Conservation (phyloP, 441 rosid genomes). For the Pelargonium cotyledonis region DNA sequence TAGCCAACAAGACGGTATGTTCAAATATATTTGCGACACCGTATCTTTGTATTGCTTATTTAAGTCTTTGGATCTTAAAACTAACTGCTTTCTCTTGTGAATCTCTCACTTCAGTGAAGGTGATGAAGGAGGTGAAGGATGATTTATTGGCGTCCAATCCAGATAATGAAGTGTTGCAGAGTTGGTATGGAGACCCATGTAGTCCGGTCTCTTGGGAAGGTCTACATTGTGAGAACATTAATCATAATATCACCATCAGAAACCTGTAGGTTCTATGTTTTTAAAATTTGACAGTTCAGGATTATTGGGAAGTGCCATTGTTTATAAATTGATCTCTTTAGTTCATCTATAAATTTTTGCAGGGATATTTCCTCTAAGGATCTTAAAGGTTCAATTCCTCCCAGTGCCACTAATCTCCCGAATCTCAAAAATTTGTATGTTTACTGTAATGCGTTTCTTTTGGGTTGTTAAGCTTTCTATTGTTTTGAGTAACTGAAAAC, state of each 20-base stretch:
- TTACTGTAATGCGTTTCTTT: conserved; percentile 9
- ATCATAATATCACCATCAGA: conserved; percentile 33
- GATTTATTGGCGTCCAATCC: conserved; percentile 33
- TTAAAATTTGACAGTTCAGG: background rate
- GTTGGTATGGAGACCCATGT: conserved; percentile 74
- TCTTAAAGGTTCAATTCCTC: conserved; percentile 40
- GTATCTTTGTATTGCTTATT: background rate
- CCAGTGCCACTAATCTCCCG: conserved; percentile 27
- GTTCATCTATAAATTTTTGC: conserved; percentile 13
- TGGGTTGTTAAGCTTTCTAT: background rate
- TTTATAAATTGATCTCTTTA: background rate
- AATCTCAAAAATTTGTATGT: conserved; percentile 47
- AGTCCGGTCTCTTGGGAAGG: conserved; percentile 48
- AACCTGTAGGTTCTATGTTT: conserved; percentile 40
- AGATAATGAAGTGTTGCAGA: conserved; percentile 25
- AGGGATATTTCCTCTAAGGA: conserved; percentile 43
- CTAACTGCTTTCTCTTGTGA: background rate
- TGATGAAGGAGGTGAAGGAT: conserved; percentile 28
- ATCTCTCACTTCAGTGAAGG: conserved; percentile 31
- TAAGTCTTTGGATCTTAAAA: background rate
- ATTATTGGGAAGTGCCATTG: background rate
- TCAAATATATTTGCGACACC: background rate
- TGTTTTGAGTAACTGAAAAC: background rate
- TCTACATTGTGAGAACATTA: conserved; percentile 31
- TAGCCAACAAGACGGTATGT: conserved; percentile 40